Conservation (phyloP, 179 eudicot species). For the Beta macrorhiza region DNA sequence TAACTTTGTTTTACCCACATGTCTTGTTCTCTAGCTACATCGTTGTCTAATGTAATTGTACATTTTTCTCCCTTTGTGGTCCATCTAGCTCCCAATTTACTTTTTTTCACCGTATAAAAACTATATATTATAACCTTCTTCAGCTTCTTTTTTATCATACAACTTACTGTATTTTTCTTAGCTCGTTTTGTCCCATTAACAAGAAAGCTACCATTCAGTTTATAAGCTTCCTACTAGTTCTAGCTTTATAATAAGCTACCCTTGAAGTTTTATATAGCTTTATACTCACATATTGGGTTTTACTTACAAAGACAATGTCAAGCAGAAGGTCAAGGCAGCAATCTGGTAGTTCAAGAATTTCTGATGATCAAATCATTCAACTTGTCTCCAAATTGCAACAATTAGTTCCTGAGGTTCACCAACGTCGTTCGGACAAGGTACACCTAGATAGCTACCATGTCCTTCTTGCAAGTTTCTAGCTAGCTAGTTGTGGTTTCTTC, state of each 20-base stretch:
- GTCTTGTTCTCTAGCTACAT: conserved; percentile 30
- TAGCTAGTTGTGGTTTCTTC: neutral
- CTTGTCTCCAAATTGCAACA: conserved; percentile 74
- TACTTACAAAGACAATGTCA: conserved; percentile 43
- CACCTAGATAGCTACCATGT: neutral
- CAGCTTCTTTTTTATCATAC: neutral
- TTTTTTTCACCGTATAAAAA: neutral
- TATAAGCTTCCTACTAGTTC: too few species aligned
- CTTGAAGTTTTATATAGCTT: too few species aligned
- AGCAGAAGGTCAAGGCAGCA: conserved; percentile 69
- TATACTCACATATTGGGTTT: neutral
- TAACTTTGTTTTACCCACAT: conserved; percentile 22
- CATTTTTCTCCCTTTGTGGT: conserved; percentile 24
- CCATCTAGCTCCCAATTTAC: neutral
- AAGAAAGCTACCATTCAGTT: neutral
- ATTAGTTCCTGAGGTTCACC: conserved; percentile 69
- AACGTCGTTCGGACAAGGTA: conserved; percentile 63
- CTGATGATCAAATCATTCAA: conserved; percentile 65
- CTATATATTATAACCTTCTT: conserved; percentile 19
- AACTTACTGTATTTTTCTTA: conserved; percentile 5
- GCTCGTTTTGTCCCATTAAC: conserved; percentile 15
- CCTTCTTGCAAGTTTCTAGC: neutral
- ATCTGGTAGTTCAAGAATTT: conserved; percentile 54
- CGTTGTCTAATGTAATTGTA: conserved; percentile 26
- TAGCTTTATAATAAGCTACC: too few species aligned